A percentile compares a stretch with the other conserved stretches of the same genome.
Evolutionary conservation across 2,329 filamentous ascomycete genomes (phyloP).

Genomic region (Trichoderma sp.): DNA sequence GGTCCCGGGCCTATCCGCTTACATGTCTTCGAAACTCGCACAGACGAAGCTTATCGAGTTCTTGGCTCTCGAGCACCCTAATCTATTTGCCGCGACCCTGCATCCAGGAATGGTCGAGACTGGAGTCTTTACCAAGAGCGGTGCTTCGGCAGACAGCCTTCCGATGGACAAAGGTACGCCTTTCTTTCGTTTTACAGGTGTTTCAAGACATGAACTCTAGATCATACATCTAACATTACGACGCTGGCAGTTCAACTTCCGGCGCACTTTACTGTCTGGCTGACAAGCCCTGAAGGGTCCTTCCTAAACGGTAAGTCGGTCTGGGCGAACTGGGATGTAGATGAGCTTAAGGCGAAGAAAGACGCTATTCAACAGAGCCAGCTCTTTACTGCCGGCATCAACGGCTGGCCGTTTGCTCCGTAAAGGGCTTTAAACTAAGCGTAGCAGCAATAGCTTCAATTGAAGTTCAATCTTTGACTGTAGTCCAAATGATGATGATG

Average conservation of each 20-base stretch:
- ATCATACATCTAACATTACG: background rate
- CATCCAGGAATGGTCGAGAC: constrained; percentile 37
- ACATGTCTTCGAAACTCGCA: constrained; percentile 24
- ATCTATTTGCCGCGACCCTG: constrained; percentile 34
- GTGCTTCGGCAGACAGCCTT: constrained; percentile 32
- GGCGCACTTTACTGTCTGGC: constrained; percentile 50
- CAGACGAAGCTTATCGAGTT: constrained; percentile 35
- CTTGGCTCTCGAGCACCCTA: constrained; percentile 35
- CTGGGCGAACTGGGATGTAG: constrained; percentile 57
- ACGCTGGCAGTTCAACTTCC: constrained; percentile 38
- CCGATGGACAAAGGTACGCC: constrained; percentile 33
- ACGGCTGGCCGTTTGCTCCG: constrained; percentile 23
- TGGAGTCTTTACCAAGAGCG: constrained; percentile 32
- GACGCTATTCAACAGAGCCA: constrained; percentile 21
- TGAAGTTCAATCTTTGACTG: background rate
- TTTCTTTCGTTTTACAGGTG: background rate
- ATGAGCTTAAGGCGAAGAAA: constrained; percentile 48
- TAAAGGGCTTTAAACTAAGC: background rate
- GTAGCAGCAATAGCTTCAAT: background rate
- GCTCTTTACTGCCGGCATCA: constrained; percentile 17
- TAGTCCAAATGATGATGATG: background rate
- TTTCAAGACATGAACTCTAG: background rate
- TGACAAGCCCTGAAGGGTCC: constrained; percentile 48
- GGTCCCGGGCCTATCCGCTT: constrained; percentile 30
- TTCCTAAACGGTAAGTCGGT: constrained; percentile 53